These are phyloP conservation scores for Viola odorata DNA, from an alignment of 345 rosid species.

Conservation along the genomic window DNA sequence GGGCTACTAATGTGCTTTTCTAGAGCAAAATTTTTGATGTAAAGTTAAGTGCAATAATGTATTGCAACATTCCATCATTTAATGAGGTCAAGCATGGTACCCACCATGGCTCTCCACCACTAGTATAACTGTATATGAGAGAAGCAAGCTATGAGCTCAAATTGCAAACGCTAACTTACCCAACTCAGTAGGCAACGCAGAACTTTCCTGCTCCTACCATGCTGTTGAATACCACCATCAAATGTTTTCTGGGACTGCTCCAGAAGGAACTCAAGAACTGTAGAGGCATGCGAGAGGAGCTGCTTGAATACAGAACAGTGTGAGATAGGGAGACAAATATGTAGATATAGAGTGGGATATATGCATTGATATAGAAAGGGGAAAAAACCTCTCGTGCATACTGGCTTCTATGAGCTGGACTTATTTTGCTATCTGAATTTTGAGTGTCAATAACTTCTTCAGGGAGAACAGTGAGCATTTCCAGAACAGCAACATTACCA, in stretches of 20 bases:
- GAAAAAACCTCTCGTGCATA: slow-evolving; percentile 54
- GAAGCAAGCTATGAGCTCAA: background rate
- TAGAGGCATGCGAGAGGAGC: slow-evolving; percentile 75
- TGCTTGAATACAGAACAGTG: slow-evolving; percentile 24
- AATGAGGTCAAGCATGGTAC: background rate
- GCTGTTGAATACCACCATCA: slow-evolving; percentile 43
- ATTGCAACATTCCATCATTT: background rate
- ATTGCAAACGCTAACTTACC: slow-evolving; percentile 48
- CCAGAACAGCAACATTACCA: slow-evolving; percentile 78
- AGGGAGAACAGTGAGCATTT: slow-evolving; percentile 90
- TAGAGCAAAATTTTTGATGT: too few species aligned
- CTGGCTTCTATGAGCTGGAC: slow-evolving; percentile 51
- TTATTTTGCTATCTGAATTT: slow-evolving; percentile 48
- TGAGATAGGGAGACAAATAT: slow-evolving; percentile 4
- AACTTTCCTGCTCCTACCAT: slow-evolving; percentile 65
- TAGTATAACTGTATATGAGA: background rate
- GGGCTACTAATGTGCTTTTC: too few species aligned
- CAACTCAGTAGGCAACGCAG: slow-evolving; percentile 91
- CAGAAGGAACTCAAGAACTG: slow-evolving; percentile 83
- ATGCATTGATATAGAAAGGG: slow-evolving; percentile 7
- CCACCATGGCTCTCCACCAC: too few species aligned
- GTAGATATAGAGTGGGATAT: background rate
- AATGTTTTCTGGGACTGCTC: slow-evolving; percentile 68
- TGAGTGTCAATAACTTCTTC: slow-evolving; percentile 81
- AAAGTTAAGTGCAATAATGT: background rate